Evolutionary conservation across 2,329 filamentous ascomycete species (phyloP), one percentile per base, ranked within the genome.

Genomic region (Calonectria pseudoturangicola): DNA sequence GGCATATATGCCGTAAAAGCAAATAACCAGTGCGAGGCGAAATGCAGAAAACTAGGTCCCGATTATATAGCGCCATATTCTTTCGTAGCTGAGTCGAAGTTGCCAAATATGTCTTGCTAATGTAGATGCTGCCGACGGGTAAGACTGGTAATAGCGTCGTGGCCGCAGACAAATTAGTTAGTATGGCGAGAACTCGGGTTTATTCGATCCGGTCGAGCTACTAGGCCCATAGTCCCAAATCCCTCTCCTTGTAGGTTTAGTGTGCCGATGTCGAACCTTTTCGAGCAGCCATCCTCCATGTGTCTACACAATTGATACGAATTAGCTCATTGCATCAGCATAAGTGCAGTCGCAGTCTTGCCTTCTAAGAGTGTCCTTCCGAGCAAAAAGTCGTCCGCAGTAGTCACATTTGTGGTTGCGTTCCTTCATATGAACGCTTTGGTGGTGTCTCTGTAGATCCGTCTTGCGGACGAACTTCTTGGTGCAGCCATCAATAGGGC

Each of bases 361-460:
- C 94, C 95, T 93, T 84, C 92, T 86, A n/a, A 97, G 87, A 1
- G 94, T 97, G 79, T 97, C 95, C 82, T 95, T 95, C 54, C 95
- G 90, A 30, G 94, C 92, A 86, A 97, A 97, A 50, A 89, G 87
- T 67, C 91, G 89, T 39, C 89, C 89, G 80, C 95, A 97, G 73
- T 92, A 92, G 73, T 92, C 88, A 81, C 95, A 97, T 72, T 87
- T 87, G 82, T 92, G 92, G 76, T 92, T 92, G 68, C 91, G 90
- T 74, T 92, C 88, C 83, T 94, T 95, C 81, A 92, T 88, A 81
- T 97, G 95, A 13, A 97, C 93, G 80, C 88, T 91, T 77, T 90
- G 88, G 83, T 90, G 86, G 81, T 93, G 88, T 76, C 89, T 84
- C 76, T 89, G 87, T 28, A 98, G 88, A 82, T 98, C 95, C 1